Conservation (phyloP, 1,284 basidiomycete genomes). For the Trichosporon coremiiforme region DNA sequence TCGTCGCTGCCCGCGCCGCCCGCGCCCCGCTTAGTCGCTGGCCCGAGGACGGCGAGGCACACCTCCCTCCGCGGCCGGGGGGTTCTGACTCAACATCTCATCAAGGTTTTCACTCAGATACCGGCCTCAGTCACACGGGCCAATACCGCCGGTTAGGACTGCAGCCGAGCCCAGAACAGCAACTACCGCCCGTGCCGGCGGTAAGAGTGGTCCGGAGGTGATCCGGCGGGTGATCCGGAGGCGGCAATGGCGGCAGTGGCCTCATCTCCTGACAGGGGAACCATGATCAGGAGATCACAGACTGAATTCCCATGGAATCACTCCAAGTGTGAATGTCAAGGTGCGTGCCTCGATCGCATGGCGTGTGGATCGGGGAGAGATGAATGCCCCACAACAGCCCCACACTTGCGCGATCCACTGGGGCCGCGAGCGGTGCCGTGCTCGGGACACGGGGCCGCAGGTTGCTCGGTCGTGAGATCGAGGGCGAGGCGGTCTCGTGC, state of each 20-base stretch:
- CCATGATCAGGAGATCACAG: background rate
- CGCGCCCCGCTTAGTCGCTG: background rate
- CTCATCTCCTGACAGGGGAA: background rate
- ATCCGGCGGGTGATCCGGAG: conserved; percentile 1
- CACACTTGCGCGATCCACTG: background rate
- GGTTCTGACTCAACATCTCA: no score
- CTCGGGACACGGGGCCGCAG: background rate
- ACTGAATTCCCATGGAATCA: background rate
- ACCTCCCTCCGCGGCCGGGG: no score
- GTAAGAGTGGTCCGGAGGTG: conserved; percentile 17
- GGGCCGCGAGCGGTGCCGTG: no score
- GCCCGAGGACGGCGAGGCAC: background rate
- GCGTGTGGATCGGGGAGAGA: background rate
- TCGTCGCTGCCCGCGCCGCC: background rate
- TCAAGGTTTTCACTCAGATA: background rate
- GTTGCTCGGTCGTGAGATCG: no score
- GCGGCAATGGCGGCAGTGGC: conserved; percentile 1
- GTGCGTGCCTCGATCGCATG: background rate
- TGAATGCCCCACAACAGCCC: background rate
- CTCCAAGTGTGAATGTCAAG: background rate
- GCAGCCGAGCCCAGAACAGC: background rate
- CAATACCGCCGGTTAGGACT: background rate
- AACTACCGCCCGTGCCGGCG: conserved; percentile 1
- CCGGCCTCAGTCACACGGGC: background rate
- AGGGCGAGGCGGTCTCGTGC: no score